phyloP scores from a whole-genome alignment of 345 rosid genomes.

The Firmiana major region DNA sequence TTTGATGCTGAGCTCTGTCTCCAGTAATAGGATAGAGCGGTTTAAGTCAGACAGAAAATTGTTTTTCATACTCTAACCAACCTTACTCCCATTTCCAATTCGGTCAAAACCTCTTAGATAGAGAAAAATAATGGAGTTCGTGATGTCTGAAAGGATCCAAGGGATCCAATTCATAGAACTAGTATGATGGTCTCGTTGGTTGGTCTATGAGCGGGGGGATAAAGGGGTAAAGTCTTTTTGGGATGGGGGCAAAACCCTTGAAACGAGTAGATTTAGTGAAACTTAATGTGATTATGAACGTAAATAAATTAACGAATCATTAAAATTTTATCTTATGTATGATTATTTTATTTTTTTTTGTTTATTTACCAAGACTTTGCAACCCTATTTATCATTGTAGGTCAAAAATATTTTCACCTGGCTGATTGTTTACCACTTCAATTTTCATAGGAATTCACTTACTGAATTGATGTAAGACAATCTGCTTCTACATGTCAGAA shows the following conservation, averaged over 20 bases:
- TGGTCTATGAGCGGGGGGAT: no score
- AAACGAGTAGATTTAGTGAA: no score
- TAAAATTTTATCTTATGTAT: no score
- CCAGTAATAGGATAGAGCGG: background rate
- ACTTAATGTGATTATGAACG: no score
- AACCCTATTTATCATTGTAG: background rate
- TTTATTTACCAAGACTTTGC: background rate
- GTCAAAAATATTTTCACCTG: background rate
- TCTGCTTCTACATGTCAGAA: background rate
- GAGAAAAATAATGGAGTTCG: background rate
- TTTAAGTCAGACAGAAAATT: background rate
- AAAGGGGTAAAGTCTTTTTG: no score
- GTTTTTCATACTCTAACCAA: background rate
- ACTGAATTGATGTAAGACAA: background rate
- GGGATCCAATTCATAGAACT: no score
- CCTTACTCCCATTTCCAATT: background rate
- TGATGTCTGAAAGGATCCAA: no score
- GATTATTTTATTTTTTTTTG: no score
- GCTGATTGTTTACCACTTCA: background rate
- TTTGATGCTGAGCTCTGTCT: background rate
- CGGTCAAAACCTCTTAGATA: background rate
- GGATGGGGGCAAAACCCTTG: no score
- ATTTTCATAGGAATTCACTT: background rate
- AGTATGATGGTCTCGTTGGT: no score
- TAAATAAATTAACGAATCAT: no score